phyloP scores from a whole-genome alignment of 768 basidiomycete species.

The Mrakia gelida region DNA sequence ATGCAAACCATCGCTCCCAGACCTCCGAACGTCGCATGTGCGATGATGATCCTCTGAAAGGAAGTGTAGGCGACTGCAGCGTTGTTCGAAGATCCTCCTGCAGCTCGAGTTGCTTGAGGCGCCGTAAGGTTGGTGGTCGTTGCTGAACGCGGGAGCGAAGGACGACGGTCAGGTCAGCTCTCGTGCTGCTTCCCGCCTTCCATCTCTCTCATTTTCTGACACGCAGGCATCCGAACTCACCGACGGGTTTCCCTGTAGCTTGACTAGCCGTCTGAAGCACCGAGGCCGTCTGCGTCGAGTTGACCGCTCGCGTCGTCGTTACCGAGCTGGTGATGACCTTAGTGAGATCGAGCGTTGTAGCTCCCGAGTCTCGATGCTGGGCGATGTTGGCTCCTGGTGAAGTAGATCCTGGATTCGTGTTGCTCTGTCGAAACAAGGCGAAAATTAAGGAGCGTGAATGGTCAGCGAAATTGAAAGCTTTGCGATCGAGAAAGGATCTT shows the following conservation, averaged over 20 bases:
- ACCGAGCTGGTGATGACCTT: not conserved
- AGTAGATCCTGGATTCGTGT: slow-evolving; percentile 7
- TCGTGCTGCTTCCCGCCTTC: not conserved
- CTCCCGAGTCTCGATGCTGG: slow-evolving; percentile 18
- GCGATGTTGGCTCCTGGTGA: not conserved
- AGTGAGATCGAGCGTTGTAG: not conserved
- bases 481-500: not conserved
- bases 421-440: slow-evolving; percentile 1
- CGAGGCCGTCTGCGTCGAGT: not conserved
- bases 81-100: not conserved
- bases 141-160: no score
- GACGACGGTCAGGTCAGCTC: no score
- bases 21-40: slow-evolving; percentile 22
- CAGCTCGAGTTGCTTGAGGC: not conserved
- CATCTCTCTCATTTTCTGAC: no score
- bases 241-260: slow-evolving; percentile 14
- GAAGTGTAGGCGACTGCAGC: not conserved
- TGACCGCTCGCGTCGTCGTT: not conserved
- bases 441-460: not conserved
- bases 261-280: slow-evolving; percentile 3
- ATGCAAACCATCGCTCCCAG: slow-evolving; percentile 19
- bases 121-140: not conserved
- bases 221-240: not conserved
- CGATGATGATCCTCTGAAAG: slow-evolving; percentile 6
- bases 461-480: no score